These are phyloP conservation scores for Begonia loranthoides DNA, from an alignment of 306 rosid species.

Conservation along the genomic window DNA sequence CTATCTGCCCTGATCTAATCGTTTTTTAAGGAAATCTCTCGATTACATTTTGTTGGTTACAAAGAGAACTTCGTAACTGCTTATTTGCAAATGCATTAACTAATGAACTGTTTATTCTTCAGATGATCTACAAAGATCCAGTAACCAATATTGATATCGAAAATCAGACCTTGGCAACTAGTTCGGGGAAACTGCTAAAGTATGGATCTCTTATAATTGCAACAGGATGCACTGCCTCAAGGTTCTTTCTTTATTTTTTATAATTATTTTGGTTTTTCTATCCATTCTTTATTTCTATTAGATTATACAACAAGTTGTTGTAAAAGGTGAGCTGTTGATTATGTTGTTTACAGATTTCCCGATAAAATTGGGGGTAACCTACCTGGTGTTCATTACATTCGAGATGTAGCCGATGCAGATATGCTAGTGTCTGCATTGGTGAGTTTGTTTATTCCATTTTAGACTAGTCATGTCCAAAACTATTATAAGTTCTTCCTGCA, in stretches of 20 bases:
- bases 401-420: constrained; percentile 92
- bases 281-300: constrained; percentile 3
- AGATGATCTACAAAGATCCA: constrained; percentile 74
- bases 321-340: constrained; percentile 12
- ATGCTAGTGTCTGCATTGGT: constrained; percentile 64
- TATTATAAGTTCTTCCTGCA: background rate
- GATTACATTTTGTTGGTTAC: too few relatives aligned
- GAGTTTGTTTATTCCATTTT: background rate
- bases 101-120: constrained; percentile 1
- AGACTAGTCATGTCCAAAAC: background rate
- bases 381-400: constrained; percentile 81
- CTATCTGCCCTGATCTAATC: too few relatives aligned
- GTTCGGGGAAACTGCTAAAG: constrained; percentile 68
- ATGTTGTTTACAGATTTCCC: constrained; percentile 47
- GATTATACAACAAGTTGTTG: constrained; percentile 4
- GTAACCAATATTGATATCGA: constrained; percentile 49
- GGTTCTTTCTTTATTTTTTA: constrained; percentile 27
- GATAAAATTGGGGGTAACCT: constrained; percentile 85
- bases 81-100: too few relatives aligned
- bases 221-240: constrained; percentile 76
- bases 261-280: background rate
- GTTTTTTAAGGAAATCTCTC: too few relatives aligned
- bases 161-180: constrained; percentile 55
- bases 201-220: constrained; percentile 79
- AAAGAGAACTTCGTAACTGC: too few relatives aligned